These are phyloP conservation scores for Scedosporium aurantiacum DNA, from an alignment of 2,329 filamentous ascomycete species.

Conservation along the genomic window DNA sequence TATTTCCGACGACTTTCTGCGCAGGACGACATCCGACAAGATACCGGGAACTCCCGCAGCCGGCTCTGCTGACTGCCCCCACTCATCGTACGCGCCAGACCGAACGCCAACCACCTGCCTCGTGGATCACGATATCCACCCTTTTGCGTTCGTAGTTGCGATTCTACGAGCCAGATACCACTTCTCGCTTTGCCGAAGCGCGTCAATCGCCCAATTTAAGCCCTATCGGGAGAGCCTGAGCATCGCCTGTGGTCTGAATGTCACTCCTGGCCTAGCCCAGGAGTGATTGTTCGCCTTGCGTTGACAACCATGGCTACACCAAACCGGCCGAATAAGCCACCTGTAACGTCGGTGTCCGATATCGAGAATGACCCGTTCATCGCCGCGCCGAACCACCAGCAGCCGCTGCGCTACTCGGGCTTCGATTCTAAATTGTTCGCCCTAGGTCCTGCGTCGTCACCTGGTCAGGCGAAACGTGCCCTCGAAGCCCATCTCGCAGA, in stretches of 20 bases:
- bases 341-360: constrained; percentile 25
- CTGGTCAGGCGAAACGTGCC: constrained; percentile 76
- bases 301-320: constrained; percentile 30
- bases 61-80: not conserved
- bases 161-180: not conserved
- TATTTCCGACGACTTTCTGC: not conserved
- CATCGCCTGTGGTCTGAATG: not conserved
- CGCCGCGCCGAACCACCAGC: constrained; percentile 15
- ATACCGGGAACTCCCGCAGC: not conserved
- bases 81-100: not conserved
- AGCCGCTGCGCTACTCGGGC: constrained; percentile 62
- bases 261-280: constrained; percentile 3
- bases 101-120: not conserved
- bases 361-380: constrained; percentile 47
- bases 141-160: not conserved
- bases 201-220: not conserved
- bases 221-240: not conserved
- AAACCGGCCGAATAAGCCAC: constrained; percentile 28
- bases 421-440: constrained; percentile 76
- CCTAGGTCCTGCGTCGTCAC: constrained; percentile 64
- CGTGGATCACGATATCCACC: not conserved
- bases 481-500: constrained; percentile 87
- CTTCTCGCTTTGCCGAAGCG: not conserved
- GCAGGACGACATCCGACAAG: not conserved
- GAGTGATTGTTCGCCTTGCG: constrained; percentile 1